Evolutionary conservation across 176 grass and related monocot genomes (phyloP).

Genomic region (Puccinellia tenuiflora): DNA sequence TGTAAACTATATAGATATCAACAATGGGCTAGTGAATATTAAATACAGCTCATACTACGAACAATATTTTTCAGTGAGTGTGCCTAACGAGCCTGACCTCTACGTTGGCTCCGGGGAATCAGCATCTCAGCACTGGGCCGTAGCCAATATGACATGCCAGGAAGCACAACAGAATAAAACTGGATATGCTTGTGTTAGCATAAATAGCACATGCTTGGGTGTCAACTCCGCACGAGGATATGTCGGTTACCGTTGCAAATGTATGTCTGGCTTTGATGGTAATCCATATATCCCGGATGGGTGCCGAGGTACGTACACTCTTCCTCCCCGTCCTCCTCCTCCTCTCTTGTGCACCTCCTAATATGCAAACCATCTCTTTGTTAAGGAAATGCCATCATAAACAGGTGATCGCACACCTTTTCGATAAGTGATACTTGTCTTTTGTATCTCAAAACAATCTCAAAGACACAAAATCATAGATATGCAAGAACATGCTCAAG

Average conservation of each 20-base stretch:
- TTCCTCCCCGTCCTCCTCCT: background rate
- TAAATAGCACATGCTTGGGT: slow-evolving; percentile 8
- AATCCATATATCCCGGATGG: background rate
- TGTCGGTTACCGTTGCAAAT: background rate
- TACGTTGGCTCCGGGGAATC: background rate
- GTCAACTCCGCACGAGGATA: background rate
- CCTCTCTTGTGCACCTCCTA: background rate
- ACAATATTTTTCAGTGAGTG: background rate
- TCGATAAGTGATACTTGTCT: background rate
- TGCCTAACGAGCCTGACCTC: background rate
- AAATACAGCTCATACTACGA: too few relatives aligned
- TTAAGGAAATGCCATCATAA: background rate
- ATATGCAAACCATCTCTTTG: background rate
- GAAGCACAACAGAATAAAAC: background rate
- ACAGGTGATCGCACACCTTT: background rate
- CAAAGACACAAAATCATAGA: background rate
- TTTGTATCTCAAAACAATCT: background rate
- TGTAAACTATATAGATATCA: too few relatives aligned
- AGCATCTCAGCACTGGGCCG: background rate
- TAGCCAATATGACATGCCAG: slow-evolving; percentile 9
- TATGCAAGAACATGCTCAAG: background rate
- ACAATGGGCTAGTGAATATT: too few relatives aligned
- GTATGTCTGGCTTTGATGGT: background rate
- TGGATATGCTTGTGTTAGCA: slow-evolving; percentile 8
- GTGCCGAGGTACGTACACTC: background rate